Evolutionary conservation across 2,329 filamentous ascomycete genomes (phyloP), one percentile per base, ranked within the genome.

Genomic region (Ophiocordyceps robertsii): DNA sequence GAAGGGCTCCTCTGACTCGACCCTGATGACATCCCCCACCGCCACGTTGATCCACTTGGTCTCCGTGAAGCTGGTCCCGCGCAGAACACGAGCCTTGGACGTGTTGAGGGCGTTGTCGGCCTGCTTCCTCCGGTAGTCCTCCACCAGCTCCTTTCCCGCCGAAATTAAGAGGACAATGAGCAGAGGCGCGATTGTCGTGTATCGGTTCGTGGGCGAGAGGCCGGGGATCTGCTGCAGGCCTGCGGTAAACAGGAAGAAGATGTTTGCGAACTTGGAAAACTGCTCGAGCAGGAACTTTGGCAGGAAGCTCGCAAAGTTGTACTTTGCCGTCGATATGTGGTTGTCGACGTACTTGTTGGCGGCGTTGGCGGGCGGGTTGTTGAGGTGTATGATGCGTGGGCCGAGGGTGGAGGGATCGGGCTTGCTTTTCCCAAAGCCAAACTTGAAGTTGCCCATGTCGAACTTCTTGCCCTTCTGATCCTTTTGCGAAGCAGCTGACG

Each of bases 201-300:
- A 98, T 62, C 73, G 77, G 65, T 95, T 96, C 10, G 92, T 98
- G 8, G 93, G 92, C 30, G 89, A 95, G 47, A 98, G 82, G 50
- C 84, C 82, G 19, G 92, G 92, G 47, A 98, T 95, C 62, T 98
- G 92, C 67, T 98, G 92, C 38, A 98, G 68, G 35, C 78, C 81
- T 14, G 92, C 89, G 32, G 92, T 98, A 63, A 98, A 96, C 60
- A 98, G 76, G 83, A 98, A 98, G 71, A 98, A 98, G 57, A 98
- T 66, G 65, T 98, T 98, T 69, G 92, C 92, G 64, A 95, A 95
- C 70, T 95, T 98, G 47, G 89, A 95, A 66, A 98, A 98, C 61
- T 98, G 92, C 63, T 98, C 92, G 61, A 90, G 88, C 44, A 98
- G 71, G 65, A 98, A 98, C 64, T 98, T 98, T 40, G 92, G 92